Base-by-base conservation (phyloP, 1,284 basidiomycete genomes). In the Abortiporus biennis region DNA sequence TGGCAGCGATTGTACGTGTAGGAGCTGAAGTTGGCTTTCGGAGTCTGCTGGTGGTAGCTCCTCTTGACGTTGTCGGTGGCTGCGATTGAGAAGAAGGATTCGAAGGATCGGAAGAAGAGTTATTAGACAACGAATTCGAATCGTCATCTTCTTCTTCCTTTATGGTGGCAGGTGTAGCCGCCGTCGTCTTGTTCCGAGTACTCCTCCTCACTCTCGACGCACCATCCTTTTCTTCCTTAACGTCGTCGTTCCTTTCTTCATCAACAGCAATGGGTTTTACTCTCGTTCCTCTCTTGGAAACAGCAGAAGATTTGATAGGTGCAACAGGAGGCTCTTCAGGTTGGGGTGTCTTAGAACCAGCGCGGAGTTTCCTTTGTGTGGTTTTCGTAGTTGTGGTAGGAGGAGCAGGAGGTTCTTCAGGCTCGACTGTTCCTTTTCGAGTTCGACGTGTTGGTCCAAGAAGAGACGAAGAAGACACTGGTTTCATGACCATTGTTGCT, bases 121-220 rank as follows among this genome's bases (percentile, higher is more conserved):
- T 38, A 1, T 44, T 22, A 9, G 48, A 23, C 25, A 40, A 17
- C 17, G 43, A 16, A 12, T 20, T 32, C 13, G 40, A 40, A 20
- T 50, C 49, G 15, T 53, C 52, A 15, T 43, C 44, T 15, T 46
- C 51, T 27, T 60, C 59, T 36, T 62, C 53, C 46, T 59, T 58
- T 12, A 57, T n/a, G n/a, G 27, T 39, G 38, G 12, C 38, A n/a
- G n/a, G n/a, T n/a, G n/a, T n/a, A n/a, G n/a, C n/a, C n/a, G n/a
- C 43, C 4, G 50, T 49, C 9, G 52, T 41, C 45, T 53, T 54
- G 34, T 52, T 51, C n/a, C 57, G 52, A 16, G 48, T 47, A 15
- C 51, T 54, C 15, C 56, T 50, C 0, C 54, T 47, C 2, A 52
- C 54, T 29, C 43, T 50, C 3, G 42, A 33, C 0, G 47, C 43